Conservation (phyloP, 2,329 filamentous ascomycete species). For the Dothistroma pini region DNA sequence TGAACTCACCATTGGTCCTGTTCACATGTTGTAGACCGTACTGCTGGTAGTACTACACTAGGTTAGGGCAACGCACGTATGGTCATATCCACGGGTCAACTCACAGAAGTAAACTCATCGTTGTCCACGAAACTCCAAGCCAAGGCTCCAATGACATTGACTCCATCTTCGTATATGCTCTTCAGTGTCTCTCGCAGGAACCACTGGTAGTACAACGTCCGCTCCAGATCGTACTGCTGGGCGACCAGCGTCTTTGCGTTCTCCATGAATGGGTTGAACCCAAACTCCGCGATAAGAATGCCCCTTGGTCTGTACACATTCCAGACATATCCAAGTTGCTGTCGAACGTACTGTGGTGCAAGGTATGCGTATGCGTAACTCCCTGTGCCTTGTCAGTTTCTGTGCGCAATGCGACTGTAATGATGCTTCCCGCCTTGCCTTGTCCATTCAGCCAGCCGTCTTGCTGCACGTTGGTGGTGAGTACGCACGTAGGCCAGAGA, state of each 20-base stretch:
- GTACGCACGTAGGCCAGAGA: slow-evolving; percentile 34
- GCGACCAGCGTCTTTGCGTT: slow-evolving; percentile 48
- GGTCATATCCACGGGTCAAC: not conserved
- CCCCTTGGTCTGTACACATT: slow-evolving; percentile 53
- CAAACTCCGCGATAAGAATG: slow-evolving; percentile 38
- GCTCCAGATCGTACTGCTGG: slow-evolving; percentile 39
- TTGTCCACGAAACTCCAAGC: slow-evolving; percentile 40
- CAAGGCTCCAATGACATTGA: slow-evolving; percentile 36
- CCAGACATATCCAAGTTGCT: slow-evolving; percentile 55
- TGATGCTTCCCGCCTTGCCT: not conserved
- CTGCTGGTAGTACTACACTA: slow-evolving; percentile 29
- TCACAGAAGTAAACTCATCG: slow-evolving; percentile 27
- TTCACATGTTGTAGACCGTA: slow-evolving; percentile 42
- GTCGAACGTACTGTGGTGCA: slow-evolving; percentile 56
- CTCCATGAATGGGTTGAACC: slow-evolving; percentile 41
- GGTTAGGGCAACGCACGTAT: not conserved
- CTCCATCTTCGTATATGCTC: slow-evolving; percentile 34
- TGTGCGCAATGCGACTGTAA: not conserved
- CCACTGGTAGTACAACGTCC: slow-evolving; percentile 33
- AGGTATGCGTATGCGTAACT: slow-evolving; percentile 41
- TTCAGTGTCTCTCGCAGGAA: slow-evolving; percentile 36
- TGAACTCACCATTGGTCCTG: slow-evolving; percentile 35
- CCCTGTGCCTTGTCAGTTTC: not conserved
- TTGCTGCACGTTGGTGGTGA: slow-evolving; percentile 21
- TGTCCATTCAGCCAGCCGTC: slow-evolving; percentile 27